Evolutionary conservation across 2,329 filamentous ascomycete species (phyloP), one percentile per base, ranked within the genome.

Genomic region (Colletotrichum plurivorum): DNA sequence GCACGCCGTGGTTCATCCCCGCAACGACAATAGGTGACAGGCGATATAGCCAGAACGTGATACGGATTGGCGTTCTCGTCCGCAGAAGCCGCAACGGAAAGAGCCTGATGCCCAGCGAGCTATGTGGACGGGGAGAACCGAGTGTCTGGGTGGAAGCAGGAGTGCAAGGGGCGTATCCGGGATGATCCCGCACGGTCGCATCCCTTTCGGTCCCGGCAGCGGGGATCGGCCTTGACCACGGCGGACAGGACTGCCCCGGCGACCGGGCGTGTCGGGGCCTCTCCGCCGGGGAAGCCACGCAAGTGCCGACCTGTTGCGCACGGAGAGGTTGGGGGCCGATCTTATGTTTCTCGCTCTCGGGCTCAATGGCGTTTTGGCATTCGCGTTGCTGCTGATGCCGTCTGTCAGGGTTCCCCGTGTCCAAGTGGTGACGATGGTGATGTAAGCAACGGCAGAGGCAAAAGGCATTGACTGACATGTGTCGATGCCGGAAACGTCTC

Each of bases 251-350:
- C 20, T 8, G 8, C 8, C 22, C 63, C 18, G 39, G 20, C 27
- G 20, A n/a, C 16, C 9, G 41, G 46, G 18, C 31, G n/a, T 16
- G 51, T 51, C 51, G 63, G 55, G 51, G 27, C 41, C 31, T 36
- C 7, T 36, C 31, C 31, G 8, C 31, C 31, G 31, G 31, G 31
- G 31, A n/a, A 31, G 56, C 3, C n/a, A 22, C 8, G 5, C 27
- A 41, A 31, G 15, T 57, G 20, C 52, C 59, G 39, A 48, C 9
- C n/a, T 31, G 10, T 13, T n/a, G 8, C 18, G 45, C 27, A 36
- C 15, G 53, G 16, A 36, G 41, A 39, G 4, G 15, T 36, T 64
- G 39, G 54, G 60, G 52, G 64, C 57, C 46, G 57, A 60, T 52
- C 31, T 15, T 52, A 51, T 52, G 31, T 52, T 60, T 60, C 57